Evolutionary conservation across 176 grass and related monocot genomes (phyloP).

Genomic region (Oryza meridionalis): DNA sequence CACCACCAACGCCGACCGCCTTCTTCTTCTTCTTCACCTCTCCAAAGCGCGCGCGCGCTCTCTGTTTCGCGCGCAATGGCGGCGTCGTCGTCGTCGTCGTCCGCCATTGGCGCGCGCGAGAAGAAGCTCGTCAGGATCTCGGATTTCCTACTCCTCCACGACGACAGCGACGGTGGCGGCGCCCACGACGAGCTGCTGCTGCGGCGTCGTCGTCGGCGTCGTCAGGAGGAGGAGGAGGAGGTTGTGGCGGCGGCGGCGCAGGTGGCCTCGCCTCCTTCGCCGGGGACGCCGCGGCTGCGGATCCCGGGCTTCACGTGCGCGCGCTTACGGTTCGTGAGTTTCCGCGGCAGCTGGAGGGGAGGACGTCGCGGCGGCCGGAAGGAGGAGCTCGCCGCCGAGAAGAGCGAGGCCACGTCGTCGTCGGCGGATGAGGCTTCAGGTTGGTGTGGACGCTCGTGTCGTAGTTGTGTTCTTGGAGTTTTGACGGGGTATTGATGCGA

Average conservation of each 20-base stretch:
- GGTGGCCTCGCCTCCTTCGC: background rate
- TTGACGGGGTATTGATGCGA: background rate
- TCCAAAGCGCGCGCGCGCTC: too few species aligned
- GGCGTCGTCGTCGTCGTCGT: background rate
- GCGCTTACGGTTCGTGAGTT: conserved; percentile 26
- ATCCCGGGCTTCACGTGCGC: conserved; percentile 51
- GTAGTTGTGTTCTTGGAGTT: background rate
- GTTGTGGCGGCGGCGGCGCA: background rate
- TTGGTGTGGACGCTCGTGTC: background rate
- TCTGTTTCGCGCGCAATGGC: conserved; percentile 10
- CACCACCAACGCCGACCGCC: background rate
- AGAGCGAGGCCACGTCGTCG: background rate
- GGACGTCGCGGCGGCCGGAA: background rate
- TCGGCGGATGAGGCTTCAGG: background rate
- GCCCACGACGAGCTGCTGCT: background rate
- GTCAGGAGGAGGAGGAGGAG: background rate
- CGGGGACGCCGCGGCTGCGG: conserved; percentile 35
- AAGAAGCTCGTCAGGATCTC: conserved; percentile 34
- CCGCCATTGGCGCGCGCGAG: background rate
- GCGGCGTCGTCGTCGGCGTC: too few species aligned
- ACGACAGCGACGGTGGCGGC: conserved; percentile 24
- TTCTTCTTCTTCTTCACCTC: too few species aligned
- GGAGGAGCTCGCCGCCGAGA: conserved; percentile 2
- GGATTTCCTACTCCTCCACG: conserved; percentile 31
- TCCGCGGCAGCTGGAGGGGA: conserved; percentile 19